Percentiles rank a stretch among this genome's conserved stretches.
These are phyloP conservation scores for Botrytis tulipae DNA, from an alignment of 2,329 filamentous ascomycete species.

Conservation along the genomic window DNA sequence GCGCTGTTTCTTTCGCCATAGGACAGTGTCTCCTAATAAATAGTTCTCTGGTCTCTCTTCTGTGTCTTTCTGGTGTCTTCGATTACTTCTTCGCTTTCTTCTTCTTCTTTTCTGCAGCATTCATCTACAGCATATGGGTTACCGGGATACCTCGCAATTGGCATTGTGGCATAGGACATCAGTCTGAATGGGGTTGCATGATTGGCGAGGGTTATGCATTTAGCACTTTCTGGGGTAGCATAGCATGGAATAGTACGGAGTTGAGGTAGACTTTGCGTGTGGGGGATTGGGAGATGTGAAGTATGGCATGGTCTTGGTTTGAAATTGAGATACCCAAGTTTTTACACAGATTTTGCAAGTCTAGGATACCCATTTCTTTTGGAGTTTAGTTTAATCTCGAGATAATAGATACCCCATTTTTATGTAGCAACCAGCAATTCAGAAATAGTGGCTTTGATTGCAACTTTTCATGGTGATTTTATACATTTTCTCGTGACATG, in stretches of 20 bases:
- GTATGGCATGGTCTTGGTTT: not conserved
- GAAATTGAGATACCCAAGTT: not conserved
- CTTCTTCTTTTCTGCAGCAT: not conserved
- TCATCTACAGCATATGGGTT: not conserved
- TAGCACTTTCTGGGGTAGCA: not conserved
- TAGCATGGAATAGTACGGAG: not conserved
- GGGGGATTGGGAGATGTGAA: too few relatives aligned
- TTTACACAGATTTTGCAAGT: not conserved
- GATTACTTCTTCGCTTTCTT: not conserved
- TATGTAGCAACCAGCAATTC: not conserved
- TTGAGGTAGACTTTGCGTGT: not conserved
- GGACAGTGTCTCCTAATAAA: not conserved
- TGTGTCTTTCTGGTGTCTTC: not conserved
- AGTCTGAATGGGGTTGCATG: not conserved
- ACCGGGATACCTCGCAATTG: not conserved
- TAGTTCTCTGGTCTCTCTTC: fast-evolving
- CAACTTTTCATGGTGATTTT: too few relatives aligned
- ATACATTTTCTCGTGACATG: not conserved
- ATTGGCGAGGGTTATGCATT: not conserved
- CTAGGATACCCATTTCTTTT: not conserved
- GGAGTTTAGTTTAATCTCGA: not conserved
- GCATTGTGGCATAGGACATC: not conserved
- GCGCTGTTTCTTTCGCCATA: not conserved
- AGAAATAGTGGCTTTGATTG: not conserved
- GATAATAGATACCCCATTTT: not conserved